These are phyloP conservation scores for Russula sp. DNA, from an alignment of 768 basidiomycete species.

Conservation along the genomic window DNA sequence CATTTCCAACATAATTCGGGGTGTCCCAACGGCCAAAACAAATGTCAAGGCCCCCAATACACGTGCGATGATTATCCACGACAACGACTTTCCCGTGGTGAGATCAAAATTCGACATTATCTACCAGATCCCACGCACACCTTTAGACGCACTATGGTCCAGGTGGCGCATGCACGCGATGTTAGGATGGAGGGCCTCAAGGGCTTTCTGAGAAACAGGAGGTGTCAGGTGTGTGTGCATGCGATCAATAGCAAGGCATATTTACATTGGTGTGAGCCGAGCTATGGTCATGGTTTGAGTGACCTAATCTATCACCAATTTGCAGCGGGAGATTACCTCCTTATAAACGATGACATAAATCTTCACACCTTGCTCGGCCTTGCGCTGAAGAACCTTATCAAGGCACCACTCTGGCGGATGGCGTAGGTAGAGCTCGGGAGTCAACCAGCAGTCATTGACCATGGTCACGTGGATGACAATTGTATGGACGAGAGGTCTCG, in stretches of 20 bases:
- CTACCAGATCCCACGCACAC: constrained; percentile 34
- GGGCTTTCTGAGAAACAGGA: too few species aligned
- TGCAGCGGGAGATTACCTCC: too few species aligned
- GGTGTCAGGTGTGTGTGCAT: background rate
- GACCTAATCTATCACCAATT: too few species aligned
- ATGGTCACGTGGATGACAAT: background rate
- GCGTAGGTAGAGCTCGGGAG: constrained; percentile 89
- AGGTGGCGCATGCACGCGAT: too few species aligned
- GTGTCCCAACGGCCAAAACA: constrained; percentile 99
- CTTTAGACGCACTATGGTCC: too few species aligned
- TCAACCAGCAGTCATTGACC: constrained; percentile 82
- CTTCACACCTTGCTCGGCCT: constrained; percentile 89
- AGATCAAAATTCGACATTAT: constrained; percentile 80
- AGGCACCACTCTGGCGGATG: constrained; percentile 91
- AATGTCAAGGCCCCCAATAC: too few species aligned
- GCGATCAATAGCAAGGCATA: background rate
- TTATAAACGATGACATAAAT: constrained; percentile 93
- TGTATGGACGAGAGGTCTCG: background rate
- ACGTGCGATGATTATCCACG: constrained; percentile 87
- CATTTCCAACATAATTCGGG: constrained; percentile 69
- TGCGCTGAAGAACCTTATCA: constrained; percentile 75
- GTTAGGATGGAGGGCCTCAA: too few species aligned
- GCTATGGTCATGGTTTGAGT: constrained; percentile 85
- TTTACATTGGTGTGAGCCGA: constrained; percentile 75
- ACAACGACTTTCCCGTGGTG: constrained; percentile 92